phyloP scores from a whole-genome alignment of 179 eudicot species.

The Silene coronaria region DNA sequence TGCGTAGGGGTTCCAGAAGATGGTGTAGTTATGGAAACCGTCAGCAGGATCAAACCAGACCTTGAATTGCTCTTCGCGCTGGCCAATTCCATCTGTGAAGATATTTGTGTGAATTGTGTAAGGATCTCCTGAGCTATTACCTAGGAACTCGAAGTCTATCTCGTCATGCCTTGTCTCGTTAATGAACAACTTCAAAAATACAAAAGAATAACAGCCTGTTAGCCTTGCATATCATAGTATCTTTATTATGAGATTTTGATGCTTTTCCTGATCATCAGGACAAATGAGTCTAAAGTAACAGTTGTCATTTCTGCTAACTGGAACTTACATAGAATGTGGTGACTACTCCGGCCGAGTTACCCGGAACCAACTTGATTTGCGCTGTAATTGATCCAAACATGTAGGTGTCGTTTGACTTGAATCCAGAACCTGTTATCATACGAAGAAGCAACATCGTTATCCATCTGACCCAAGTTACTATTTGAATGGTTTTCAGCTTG shows the following conservation, averaged over 20 bases:
- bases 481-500: not conserved
- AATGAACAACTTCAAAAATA: slow-evolving; percentile 40
- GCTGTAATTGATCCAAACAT: slow-evolving; percentile 48
- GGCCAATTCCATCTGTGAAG: slow-evolving; percentile 40
- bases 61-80: slow-evolving; percentile 47
- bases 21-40: slow-evolving; percentile 56
- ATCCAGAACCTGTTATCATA: slow-evolving; percentile 40
- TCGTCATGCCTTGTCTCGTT: slow-evolving; percentile 41
- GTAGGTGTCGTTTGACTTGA: slow-evolving; percentile 34
- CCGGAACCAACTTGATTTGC: slow-evolving; percentile 47
- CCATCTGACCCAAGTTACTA: not conserved
- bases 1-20: slow-evolving; percentile 45
- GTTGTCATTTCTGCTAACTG: not conserved
- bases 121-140: slow-evolving; percentile 47
- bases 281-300: not conserved
- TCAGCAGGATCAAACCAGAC: slow-evolving; percentile 52
- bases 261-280: not conserved
- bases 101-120: slow-evolving; percentile 62
- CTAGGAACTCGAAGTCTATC: slow-evolving; percentile 62
- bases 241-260: not conserved
- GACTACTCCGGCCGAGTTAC: slow-evolving; percentile 61
- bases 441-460: not conserved
- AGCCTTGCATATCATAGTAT: not conserved
- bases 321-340: slow-evolving; percentile 56
- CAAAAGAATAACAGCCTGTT: not conserved